Evolutionary conservation across 306 rosid species (phyloP).

Genomic region (Hippophae tibetana): DNA sequence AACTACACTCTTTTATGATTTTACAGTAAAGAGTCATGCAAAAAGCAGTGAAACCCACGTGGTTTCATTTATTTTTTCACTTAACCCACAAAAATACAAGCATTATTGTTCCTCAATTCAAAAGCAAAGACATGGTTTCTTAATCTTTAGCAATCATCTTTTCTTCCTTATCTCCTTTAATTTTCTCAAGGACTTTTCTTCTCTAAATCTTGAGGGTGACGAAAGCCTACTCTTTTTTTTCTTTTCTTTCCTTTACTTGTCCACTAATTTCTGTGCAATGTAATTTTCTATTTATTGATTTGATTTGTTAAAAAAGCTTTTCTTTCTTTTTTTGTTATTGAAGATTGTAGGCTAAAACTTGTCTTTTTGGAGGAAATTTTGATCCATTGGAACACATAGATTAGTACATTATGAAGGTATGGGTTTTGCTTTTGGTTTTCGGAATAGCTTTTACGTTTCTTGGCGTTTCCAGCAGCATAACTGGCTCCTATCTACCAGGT

Average conservation of each 20-base stretch:
- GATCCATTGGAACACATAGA: not conserved
- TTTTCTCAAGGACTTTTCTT: conserved; percentile 17
- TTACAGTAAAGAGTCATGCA: conserved; percentile 1
- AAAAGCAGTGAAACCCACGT: conserved; percentile 22
- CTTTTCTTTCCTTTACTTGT: not conserved
- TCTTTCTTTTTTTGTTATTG: not conserved
- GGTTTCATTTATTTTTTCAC: conserved; percentile 20
- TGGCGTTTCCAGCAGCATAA: conserved; percentile 17
- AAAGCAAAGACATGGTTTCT: conserved; percentile 8
- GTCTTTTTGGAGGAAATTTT: not conserved
- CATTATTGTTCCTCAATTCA: conserved; percentile 6
- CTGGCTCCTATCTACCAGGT: conserved; percentile 28
- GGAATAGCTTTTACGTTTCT: conserved; percentile 23
- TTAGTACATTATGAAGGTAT: conserved; percentile 42
- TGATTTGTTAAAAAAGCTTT: conserved; percentile 8
- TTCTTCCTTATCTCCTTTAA: conserved; percentile 14
- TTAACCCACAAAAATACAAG: conserved; percentile 1
- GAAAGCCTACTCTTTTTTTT: not conserved
- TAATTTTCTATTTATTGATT: conserved; percentile 5
- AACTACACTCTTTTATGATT: conserved; percentile 11
- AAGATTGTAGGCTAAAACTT: not conserved
- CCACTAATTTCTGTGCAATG: not conserved
- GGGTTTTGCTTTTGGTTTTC: conserved; percentile 32
- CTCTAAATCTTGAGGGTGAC: conserved; percentile 11
- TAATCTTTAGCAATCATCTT: conserved; percentile 5